Evolutionary conservation across 768 basidiomycete species (phyloP), one percentile per base, ranked within the genome.

Genomic region (Pulveroboletus ravenelii): DNA sequence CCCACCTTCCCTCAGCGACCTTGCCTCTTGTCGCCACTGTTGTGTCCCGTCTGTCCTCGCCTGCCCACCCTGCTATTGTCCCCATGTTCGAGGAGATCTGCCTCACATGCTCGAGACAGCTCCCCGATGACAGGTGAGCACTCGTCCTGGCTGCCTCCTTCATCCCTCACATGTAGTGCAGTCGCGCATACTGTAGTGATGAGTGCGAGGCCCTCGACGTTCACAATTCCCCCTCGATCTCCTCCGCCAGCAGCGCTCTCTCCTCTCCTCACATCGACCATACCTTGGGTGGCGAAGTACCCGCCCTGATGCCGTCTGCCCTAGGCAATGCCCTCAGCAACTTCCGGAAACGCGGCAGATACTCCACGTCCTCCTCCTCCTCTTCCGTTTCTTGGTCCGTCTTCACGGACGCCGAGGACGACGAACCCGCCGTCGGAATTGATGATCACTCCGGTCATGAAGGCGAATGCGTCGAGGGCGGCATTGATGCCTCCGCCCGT

Each of bases 31-130:
- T 31, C 31, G 31, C 13, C 35, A 36, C 12, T 32, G 12, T 13
- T 13, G 12, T 12, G 32, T 32, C 10, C 32, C 55, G 54, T 59
- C 58, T 56, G 29, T 41, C 56, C 43, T 41, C 39, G 9, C 10
- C 42, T 15, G 14, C 20, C 41, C 25, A 35, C 37, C n/a, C 27
- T 31, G 30, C 30, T 10, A 31, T 53, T 44, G 48, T 53, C 50
- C 61, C 59, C 60, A 89, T 89, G 87, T 88, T 86, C 68, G 82
- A 87, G 77, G 86, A 88, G 74, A 75, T 83, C 61, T 89, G 87
- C 64, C 76, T 89, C 50, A 72, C 77, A 47, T 89, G 87, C 64
- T 84, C 85, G 47, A 82, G 78, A 67, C 79, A 79, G 48, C 75
- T 87, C 58, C 64, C 67, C 55, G 80, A 78, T 67, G 80, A 83